Conservation (phyloP, 192 early-diverging fungal species). For the Phycomyces nitens region DNA sequence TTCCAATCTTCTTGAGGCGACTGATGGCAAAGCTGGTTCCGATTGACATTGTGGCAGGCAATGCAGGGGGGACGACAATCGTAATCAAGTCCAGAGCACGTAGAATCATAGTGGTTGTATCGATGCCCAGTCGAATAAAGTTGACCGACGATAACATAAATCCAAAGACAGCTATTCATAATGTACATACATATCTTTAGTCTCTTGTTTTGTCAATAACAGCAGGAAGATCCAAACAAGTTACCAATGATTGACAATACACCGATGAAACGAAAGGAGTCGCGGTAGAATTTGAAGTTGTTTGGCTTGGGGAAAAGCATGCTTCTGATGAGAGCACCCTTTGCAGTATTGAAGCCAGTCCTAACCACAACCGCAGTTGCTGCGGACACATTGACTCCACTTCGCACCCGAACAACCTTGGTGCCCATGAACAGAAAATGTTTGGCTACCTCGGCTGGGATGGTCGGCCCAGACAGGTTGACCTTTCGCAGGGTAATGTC, state of each 20-base stretch:
- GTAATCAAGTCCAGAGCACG: constrained; percentile 97
- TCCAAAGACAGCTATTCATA: constrained; percentile 57
- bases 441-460: constrained; percentile 70
- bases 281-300: constrained; percentile 95
- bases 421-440: constrained; percentile 94
- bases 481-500: constrained; percentile 57
- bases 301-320: constrained; percentile 97
- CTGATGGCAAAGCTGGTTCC: constrained; percentile 94
- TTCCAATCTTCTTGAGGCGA: constrained; percentile 72
- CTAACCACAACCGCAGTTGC: constrained; percentile 87
- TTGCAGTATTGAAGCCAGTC: constrained; percentile 95
- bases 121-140: constrained; percentile 79
- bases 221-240: background rate
- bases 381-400: constrained; percentile 43
- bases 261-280: constrained; percentile 94
- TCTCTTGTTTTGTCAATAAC: too few species aligned
- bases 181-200: background rate
- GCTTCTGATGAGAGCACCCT: constrained; percentile 90
- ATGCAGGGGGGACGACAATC: constrained; percentile 92
- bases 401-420: constrained; percentile 80
- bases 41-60: constrained; percentile 97
- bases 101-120: constrained; percentile 66
- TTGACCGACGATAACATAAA: constrained; percentile 86
- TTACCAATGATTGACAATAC: constrained; percentile 77
- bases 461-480: constrained; percentile 69